A percentile compares a stretch with the other conserved stretches of the same genome.
phyloP scores from a whole-genome alignment of 1,139 yeast genomes.

The Candida pseudoviswanathii region DNA sequence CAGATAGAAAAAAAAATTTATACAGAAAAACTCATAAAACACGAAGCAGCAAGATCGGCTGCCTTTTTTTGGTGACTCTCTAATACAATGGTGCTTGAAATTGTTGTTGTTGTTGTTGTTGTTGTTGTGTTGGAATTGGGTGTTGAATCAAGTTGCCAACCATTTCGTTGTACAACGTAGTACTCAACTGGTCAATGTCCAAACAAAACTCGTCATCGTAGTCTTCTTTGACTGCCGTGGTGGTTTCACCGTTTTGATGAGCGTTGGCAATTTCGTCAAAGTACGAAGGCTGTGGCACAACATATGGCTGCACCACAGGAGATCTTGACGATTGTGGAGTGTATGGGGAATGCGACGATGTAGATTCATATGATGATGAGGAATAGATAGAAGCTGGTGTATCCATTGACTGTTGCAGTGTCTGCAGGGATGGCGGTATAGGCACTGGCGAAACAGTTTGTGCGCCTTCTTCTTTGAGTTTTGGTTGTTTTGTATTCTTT shows the following conservation, averaged over 20 bases:
- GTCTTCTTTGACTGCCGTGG: conserved; percentile 21
- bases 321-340: conserved; percentile 17
- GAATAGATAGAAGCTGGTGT: conserved; percentile 16
- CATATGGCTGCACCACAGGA: conserved; percentile 12
- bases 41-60: neutral
- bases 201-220: conserved; percentile 51
- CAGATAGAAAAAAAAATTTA: neutral
- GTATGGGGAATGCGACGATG: conserved; percentile 14
- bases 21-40: neutral
- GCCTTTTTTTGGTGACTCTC: neutral
- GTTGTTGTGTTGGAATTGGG: conserved; percentile 7
- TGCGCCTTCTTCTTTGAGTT: conserved; percentile 5
- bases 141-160: conserved; percentile 19
- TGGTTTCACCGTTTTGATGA: conserved; percentile 6
- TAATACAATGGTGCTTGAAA: conserved; percentile 4
- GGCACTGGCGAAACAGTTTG: conserved; percentile 3
- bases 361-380: conserved; percentile 13
- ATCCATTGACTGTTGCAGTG: conserved; percentile 10
- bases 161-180: conserved; percentile 20
- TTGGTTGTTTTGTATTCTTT: conserved; percentile 3
- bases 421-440: neutral
- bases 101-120: conserved; percentile 10
- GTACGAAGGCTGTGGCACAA: conserved; percentile 10
- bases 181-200: conserved; percentile 46
- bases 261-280: conserved; percentile 12